Base-by-base conservation (phyloP, 257 asterid species). In the Verbena officinalis region DNA sequence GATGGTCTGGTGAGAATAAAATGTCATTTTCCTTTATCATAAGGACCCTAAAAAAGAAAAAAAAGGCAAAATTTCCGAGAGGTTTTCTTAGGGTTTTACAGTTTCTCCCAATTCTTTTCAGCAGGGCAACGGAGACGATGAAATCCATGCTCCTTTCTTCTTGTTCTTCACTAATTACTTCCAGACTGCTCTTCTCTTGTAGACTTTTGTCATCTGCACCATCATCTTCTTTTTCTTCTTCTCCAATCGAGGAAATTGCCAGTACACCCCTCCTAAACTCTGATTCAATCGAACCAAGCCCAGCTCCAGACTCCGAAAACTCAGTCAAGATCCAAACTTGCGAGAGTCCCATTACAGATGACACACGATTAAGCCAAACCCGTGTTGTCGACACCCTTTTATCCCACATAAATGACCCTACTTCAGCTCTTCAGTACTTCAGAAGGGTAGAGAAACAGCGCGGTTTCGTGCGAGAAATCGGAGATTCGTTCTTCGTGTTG, bases 401-500 rank as follows among this genome's bases (percentile, higher is more conserved):
- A 31, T 44, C 83, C 40, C 60, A 59, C 64, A 74, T 60, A 53
- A 69, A 79, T 20, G 84, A 92, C 75, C 96, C 98, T 21, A 72
- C 21, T 60, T 59, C 76, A 5, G 98, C 98, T 62, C 76, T 83
- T 46, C 50, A 24, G 40, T 75, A 83, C 71, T 83, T 74, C 80
- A 81, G 69, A 57, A 23, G 72, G 80, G 79, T 65, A 1, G 73
- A 72, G 73, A 73, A 21, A 40, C 79, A 56, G 63, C 76, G 66
- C 4, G 83, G 84, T n/a, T 77, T 80, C 65, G 43, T 74, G 23
- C 80, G 74, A 27, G 81, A 78, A 43, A 56, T 66, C 10, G 78
- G 84, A 49, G 95, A 79, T 22, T 82, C 90, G 48, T 79, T 87
- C 59, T 76, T 80, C 75, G 78, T 89, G 68, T 73, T 92, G 74